Conservation (phyloP, 176 grass and related monocot genomes). For the Musa acuminata region DNA sequence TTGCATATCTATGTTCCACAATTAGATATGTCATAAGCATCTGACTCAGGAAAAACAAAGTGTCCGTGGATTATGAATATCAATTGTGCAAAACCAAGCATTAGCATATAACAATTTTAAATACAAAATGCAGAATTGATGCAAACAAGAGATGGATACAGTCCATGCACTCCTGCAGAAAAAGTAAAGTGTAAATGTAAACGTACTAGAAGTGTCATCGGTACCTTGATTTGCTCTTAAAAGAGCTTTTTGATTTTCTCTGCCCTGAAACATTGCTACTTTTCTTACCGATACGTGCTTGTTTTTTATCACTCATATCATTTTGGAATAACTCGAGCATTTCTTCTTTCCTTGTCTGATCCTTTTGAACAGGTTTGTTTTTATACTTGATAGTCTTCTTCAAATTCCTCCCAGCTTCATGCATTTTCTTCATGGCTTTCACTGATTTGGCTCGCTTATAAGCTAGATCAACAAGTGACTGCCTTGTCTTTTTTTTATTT, state of each 20-base stretch:
- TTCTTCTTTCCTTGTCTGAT: constrained; percentile 55
- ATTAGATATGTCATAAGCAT: no score
- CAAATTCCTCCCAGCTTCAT: constrained; percentile 38
- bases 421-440: constrained; percentile 49
- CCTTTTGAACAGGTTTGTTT: constrained; percentile 43
- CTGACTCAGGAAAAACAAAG: no score
- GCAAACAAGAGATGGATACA: not conserved
- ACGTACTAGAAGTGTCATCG: not conserved
- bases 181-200: not conserved
- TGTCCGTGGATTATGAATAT: no score
- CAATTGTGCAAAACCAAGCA: no score
- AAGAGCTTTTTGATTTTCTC: constrained; percentile 71
- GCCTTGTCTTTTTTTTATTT: constrained; percentile 44
- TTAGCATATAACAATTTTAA: no score
- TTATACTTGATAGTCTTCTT: constrained; percentile 32
- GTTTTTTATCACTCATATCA: constrained; percentile 88
- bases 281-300: constrained; percentile 46
- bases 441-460: constrained; percentile 73
- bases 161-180: not conserved
- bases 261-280: constrained; percentile 18
- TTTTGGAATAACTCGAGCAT: constrained; percentile 81
- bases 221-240: constrained; percentile 96
- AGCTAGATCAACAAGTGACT: constrained; percentile 69
- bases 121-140: not conserved
- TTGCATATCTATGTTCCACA: no score